Evolutionary conservation across 1,284 basidiomycete genomes (phyloP).

Genomic region (Ceraceosorus bombacis): DNA sequence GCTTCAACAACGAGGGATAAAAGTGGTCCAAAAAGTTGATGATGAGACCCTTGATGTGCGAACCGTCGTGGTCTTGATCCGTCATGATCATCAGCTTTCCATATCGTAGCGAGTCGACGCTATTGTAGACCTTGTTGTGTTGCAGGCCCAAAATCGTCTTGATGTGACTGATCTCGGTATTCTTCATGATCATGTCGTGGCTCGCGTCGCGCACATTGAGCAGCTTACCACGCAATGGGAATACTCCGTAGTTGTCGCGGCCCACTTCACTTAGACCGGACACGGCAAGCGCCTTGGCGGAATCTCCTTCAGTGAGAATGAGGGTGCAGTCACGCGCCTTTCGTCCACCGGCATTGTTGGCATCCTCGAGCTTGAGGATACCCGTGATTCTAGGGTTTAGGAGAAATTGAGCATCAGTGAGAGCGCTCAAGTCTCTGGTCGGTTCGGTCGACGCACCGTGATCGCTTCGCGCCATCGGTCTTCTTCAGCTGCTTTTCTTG

Average conservation of each 20-base stretch:
- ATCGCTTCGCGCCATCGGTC: conserved; percentile 86
- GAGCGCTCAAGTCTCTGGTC: conserved; percentile 3
- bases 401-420: no score
- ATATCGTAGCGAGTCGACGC: conserved; percentile 70
- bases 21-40: conserved; percentile 98
- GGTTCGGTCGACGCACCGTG: no score
- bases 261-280: conserved; percentile 91
- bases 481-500: conserved; percentile 93
- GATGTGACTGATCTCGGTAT: conserved; percentile 92
- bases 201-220: conserved; percentile 95
- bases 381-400: conserved; percentile 60
- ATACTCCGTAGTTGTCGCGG: conserved; percentile 93
- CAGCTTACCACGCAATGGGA: conserved; percentile 92
- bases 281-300: conserved; percentile 91
- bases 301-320: conserved; percentile 98
- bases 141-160: conserved; percentile 97
- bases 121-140: conserved; percentile 80
- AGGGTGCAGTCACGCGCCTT: conserved; percentile 79
- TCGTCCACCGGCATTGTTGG: conserved; percentile 89
- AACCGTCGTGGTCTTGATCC: conserved; percentile 99
- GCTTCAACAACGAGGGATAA: conserved; percentile 85
- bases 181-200: conserved; percentile 95
- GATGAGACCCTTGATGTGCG: conserved; percentile 96
- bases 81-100: conserved; percentile 99
- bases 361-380: conserved; percentile 87